Percentiles rank a stretch among this genome's conserved stretches.
These are phyloP conservation scores for Ophiostoma australiae DNA, from an alignment of 2,329 filamentous ascomycete genomes.

Conservation along the genomic window DNA sequence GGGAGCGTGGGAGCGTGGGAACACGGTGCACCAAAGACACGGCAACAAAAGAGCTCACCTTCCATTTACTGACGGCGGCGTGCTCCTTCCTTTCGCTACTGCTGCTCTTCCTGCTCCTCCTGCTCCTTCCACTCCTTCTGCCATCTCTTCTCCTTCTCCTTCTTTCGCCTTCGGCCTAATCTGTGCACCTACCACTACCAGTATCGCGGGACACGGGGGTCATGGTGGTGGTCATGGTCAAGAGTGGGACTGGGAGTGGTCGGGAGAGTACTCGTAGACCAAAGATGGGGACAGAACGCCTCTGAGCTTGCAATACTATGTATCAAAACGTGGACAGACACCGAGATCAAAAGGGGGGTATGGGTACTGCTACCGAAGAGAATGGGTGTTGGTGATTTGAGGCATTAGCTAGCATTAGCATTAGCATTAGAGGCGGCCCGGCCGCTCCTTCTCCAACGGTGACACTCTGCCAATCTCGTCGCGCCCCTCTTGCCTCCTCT, in stretches of 20 bases:
- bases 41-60: background rate
- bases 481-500: too few relatives aligned
- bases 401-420: background rate
- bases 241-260: background rate
- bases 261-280: background rate
- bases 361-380: too few relatives aligned
- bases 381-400: background rate
- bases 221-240: background rate
- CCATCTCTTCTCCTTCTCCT: background rate
- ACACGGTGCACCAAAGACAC: background rate
- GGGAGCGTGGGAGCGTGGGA: background rate
- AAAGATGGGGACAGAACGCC: background rate
- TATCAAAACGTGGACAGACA: background rate
- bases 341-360: background rate
- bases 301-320: too few relatives aligned
- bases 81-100: background rate
- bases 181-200: background rate
- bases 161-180: background rate
- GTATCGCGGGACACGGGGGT: constrained; percentile 10
- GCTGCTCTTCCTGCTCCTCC: background rate
- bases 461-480: background rate
- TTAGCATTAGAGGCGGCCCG: background rate
- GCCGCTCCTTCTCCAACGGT: constrained; percentile 1
- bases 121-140: background rate
- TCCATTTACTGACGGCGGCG: background rate